Percentiles rank a stretch among this genome's conserved stretches.
Conservation (phyloP, 345 rosid species). For the Balakata baccata region DNA sequence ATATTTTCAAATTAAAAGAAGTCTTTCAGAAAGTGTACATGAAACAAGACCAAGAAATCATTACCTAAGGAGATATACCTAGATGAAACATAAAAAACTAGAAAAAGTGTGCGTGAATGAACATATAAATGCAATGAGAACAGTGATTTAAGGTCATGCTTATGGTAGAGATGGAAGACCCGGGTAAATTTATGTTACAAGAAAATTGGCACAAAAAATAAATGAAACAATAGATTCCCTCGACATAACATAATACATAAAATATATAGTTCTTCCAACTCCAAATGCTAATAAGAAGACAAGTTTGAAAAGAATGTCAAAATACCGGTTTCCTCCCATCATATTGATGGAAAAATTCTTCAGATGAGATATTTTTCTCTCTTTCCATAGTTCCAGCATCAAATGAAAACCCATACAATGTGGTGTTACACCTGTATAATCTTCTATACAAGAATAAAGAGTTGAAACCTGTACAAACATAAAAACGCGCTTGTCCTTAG, state of each 20-base stretch:
- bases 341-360: conserved; percentile 52
- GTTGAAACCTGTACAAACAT: conserved; percentile 60
- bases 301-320: conserved; percentile 7
- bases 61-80: too few species aligned
- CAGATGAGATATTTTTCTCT: conserved; percentile 46
- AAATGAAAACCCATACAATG: conserved; percentile 59
- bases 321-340: conserved; percentile 78
- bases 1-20: neutral
- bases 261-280: neutral
- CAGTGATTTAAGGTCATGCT: neutral
- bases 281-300: neutral
- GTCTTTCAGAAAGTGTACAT: neutral
- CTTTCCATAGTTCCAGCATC: conserved; percentile 74
- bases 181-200: neutral
- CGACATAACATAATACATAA: too few species aligned
- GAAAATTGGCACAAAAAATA: too few species aligned
- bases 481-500: conserved; percentile 14
- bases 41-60: neutral
- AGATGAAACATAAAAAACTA: neutral
- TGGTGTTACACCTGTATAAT: conserved; percentile 74
- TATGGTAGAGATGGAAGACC: neutral
- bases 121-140: neutral
- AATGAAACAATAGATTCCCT: neutral
- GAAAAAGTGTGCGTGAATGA: neutral
- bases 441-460: conserved; percentile 81